A percentile compares a stretch with the other conserved stretches of the same genome.
phyloP scores from a whole-genome alignment of 2,329 filamentous ascomycete species.

The Trichoderma sp. region DNA sequence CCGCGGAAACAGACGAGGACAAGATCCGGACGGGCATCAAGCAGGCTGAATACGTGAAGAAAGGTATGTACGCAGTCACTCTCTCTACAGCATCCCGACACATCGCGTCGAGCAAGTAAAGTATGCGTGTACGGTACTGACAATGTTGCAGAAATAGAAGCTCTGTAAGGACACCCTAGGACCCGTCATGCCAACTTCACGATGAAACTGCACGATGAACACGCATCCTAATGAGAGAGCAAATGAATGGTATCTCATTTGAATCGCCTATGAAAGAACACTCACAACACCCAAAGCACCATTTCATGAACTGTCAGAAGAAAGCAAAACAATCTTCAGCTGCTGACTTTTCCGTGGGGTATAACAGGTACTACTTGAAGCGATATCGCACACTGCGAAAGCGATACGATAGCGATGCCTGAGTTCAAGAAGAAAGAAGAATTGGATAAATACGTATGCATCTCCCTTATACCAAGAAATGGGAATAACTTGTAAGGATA shows the following conservation, averaged over 20 bases:
- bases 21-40: slow-evolving; percentile 76
- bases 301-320: too few species aligned
- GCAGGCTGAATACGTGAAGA: slow-evolving; percentile 85
- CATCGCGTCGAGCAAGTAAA: not conserved
- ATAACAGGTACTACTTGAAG: slow-evolving; percentile 77
- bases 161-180: slow-evolving; percentile 65
- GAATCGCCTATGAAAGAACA: not conserved
- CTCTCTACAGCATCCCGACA: too few species aligned
- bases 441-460: not conserved
- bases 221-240: not conserved
- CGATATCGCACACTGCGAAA: slow-evolving; percentile 83
- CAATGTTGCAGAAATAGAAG: slow-evolving; percentile 73
- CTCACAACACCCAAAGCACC: not conserved
- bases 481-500: not conserved
- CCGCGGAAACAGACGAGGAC: slow-evolving; percentile 67
- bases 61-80: slow-evolving; percentile 57
- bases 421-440: slow-evolving; percentile 25
- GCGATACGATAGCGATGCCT: slow-evolving; percentile 64
- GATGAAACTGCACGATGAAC: not conserved
- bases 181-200: slow-evolving; percentile 31
- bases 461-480: not conserved
- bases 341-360: not conserved
- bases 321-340: not conserved
- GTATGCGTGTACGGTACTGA: not conserved
- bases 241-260: too few species aligned